phyloP scores from a whole-genome alignment of 2,329 filamentous ascomycete species.

The Geosmithia putterillii region DNA sequence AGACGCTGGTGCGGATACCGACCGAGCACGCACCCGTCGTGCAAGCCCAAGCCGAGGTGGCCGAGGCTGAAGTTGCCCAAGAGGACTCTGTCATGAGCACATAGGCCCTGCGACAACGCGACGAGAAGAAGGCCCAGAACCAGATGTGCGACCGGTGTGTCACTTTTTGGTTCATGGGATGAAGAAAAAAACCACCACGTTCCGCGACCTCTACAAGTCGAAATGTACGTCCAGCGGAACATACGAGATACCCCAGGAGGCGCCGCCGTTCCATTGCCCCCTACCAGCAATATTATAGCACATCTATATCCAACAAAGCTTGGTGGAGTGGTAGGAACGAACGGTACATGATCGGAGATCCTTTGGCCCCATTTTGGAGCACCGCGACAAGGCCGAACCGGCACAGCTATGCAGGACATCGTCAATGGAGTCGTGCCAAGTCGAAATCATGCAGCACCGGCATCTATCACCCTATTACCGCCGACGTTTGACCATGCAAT shows the following conservation, averaged over 20 bases:
- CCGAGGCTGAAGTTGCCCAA: slow-evolving; percentile 24
- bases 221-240: too few relatives aligned
- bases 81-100: slow-evolving; percentile 1
- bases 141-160: too few relatives aligned
- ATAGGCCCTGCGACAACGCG: background rate
- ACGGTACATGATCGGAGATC: background rate
- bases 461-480: background rate
- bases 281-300: too few relatives aligned
- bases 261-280: too few relatives aligned
- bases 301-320: background rate
- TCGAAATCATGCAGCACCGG: background rate
- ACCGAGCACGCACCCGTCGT: slow-evolving; percentile 61
- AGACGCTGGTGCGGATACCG: slow-evolving; percentile 75
- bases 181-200: too few relatives aligned
- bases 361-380: background rate
- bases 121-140: background rate
- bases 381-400: background rate
- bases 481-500: too few relatives aligned
- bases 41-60: slow-evolving; percentile 46
- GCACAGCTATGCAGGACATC: background rate
- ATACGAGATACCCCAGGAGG: too few relatives aligned
- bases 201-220: too few relatives aligned
- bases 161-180: too few relatives aligned
- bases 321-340: background rate
- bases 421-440: background rate